Evolutionary conservation across 1,284 basidiomycete genomes (phyloP).

Genomic region (Coriolopsis trogii): DNA sequence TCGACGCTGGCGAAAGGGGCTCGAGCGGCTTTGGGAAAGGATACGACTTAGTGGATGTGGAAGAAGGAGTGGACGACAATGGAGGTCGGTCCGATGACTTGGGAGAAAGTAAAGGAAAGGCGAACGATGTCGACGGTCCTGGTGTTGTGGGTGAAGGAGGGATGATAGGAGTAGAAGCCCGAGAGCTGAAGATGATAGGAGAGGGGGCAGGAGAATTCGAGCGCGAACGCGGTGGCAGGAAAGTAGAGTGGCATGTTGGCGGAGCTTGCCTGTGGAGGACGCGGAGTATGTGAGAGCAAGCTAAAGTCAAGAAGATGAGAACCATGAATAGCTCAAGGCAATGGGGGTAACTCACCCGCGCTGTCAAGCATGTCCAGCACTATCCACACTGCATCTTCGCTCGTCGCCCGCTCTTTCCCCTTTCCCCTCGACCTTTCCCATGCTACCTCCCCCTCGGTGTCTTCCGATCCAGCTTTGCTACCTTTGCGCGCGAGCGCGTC

Average conservation of each 20-base stretch:
- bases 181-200: slow-evolving; percentile 18
- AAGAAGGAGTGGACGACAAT: not conserved
- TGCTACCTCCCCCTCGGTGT: slow-evolving; percentile 3
- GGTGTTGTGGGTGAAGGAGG: slow-evolving; percentile 9
- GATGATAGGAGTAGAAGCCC: slow-evolving; percentile 19
- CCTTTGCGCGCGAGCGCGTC: slow-evolving; percentile 22
- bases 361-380: slow-evolving; percentile 61
- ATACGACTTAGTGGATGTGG: not conserved
- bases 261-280: slow-evolving; percentile 59
- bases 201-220: slow-evolving; percentile 12
- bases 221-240: slow-evolving; percentile 35
- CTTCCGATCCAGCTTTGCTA: slow-evolving; percentile 14
- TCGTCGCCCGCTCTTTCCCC: slow-evolving; percentile 15
- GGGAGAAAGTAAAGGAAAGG: slow-evolving; percentile 7
- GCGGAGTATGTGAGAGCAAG: slow-evolving; percentile 57
- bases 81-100: not conserved
- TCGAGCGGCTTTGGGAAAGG: not conserved
- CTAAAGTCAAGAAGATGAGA: slow-evolving; percentile 33
- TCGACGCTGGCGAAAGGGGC: not conserved
- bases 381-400: slow-evolving; percentile 52
- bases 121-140: slow-evolving; percentile 5
- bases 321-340: not conserved
- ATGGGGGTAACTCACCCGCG: slow-evolving; percentile 51
- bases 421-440: slow-evolving; percentile 1
- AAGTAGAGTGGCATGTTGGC: slow-evolving; percentile 46